Evolutionary conservation across 495 filamentous ascomycete species (phyloP).

Genomic region (Lasiosphaeriaceae sp.): DNA sequence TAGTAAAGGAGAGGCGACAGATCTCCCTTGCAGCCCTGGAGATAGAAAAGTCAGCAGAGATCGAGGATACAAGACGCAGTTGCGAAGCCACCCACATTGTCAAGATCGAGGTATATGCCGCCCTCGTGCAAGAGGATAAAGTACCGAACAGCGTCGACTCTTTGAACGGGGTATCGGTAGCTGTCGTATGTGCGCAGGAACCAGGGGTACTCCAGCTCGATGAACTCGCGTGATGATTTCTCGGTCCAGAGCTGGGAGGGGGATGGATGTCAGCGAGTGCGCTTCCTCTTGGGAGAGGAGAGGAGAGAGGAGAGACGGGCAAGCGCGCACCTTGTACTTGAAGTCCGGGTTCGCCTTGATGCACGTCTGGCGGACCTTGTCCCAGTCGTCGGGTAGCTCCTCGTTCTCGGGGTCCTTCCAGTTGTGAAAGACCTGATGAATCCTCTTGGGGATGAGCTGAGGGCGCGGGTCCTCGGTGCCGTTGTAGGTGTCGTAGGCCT

Average conservation of each 20-base stretch:
- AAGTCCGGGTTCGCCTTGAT: constrained; percentile 72
- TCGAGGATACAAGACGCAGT: neutral
- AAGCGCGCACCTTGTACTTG: constrained; percentile 67
- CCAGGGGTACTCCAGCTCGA: constrained; percentile 74
- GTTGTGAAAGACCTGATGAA: constrained; percentile 85
- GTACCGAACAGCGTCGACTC: constrained; percentile 84
- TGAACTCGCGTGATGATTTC: constrained; percentile 68
- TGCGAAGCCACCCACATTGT: constrained; percentile 58
- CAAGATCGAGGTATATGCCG: constrained; percentile 85
- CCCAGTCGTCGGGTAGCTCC: constrained; percentile 71
- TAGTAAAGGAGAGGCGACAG: constrained; percentile 79
- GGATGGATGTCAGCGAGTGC: neutral
- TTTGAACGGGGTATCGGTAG: constrained; percentile 79
- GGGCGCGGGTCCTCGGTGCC: neutral
- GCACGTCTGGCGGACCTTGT: constrained; percentile 68
- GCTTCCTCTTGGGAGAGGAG: neutral
- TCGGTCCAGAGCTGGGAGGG: constrained; percentile 77
- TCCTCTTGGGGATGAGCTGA: constrained; percentile 64
- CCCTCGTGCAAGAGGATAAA: constrained; percentile 81
- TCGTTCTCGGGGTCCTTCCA: constrained; percentile 38
- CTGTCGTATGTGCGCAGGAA: constrained; percentile 79
- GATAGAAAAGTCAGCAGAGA: neutral
- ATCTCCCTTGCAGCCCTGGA: constrained; percentile 73
- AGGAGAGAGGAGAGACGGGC: neutral
- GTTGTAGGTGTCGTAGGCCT: constrained; percentile 4